Percentiles rank a stretch among this genome's conserved stretches.
Evolutionary conservation across 371 early-diverging fungal species (phyloP).

Genomic region (Mucor irregularis): DNA sequence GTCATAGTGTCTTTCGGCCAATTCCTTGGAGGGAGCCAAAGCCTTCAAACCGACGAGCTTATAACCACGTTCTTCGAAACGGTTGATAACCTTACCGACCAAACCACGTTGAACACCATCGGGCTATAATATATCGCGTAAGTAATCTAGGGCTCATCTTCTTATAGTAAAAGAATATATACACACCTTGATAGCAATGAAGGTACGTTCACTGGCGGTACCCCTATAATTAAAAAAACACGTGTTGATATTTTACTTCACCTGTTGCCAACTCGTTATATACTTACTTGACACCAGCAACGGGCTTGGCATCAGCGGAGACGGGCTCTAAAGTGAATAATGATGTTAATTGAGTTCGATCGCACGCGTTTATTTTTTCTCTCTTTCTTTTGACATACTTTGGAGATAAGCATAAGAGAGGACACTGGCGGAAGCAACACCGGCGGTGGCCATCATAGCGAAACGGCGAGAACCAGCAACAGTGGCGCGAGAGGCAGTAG

Average conservation of each 20-base stretch:
- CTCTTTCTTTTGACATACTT: slow-evolving; percentile 17
- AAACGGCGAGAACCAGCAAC: slow-evolving; percentile 38
- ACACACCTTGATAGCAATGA: slow-evolving; percentile 72
- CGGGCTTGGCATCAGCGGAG: slow-evolving; percentile 55
- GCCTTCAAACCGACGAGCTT: slow-evolving; percentile 63
- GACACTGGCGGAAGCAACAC: slow-evolving; percentile 50
- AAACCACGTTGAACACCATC: slow-evolving; percentile 83
- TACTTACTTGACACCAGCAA: slow-evolving; percentile 65
- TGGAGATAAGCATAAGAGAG: slow-evolving; percentile 51
- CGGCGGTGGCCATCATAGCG: slow-evolving; percentile 47
- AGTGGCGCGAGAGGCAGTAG: slow-evolving; percentile 48
- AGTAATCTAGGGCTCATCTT: not conserved
- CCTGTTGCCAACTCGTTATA: not conserved
- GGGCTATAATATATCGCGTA: slow-evolving; percentile 31
- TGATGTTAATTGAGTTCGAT: not conserved
- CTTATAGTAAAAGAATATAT: no score
- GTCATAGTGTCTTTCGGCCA: slow-evolving; percentile 87
- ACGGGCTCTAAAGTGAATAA: slow-evolving; percentile 18
- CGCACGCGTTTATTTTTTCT: slow-evolving; percentile 6
- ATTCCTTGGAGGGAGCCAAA: slow-evolving; percentile 61
- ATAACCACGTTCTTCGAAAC: slow-evolving; percentile 81
- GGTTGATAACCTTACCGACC: slow-evolving; percentile 80
- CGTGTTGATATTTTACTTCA: not conserved
- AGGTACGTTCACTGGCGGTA: slow-evolving; percentile 75
- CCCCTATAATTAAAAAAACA: slow-evolving; percentile 34